Percentiles rank a stretch among this genome's conserved stretches.
These are phyloP conservation scores for Ogataea paradorogensis DNA, from an alignment of 805 yeast genomes.

Conservation along the genomic window DNA sequence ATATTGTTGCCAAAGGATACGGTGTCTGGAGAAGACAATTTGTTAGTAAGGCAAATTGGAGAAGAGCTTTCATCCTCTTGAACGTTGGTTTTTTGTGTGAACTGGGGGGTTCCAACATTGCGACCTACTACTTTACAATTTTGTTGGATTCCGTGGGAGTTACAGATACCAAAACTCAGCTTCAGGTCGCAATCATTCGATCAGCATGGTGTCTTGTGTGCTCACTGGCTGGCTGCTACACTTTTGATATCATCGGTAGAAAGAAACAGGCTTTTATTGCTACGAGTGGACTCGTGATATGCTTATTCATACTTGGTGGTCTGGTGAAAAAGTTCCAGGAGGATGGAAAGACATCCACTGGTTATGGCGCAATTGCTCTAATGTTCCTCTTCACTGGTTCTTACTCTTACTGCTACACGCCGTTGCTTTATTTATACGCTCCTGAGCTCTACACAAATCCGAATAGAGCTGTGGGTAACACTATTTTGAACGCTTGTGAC, in stretches of 20 bases:
- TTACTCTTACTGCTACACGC: constrained; percentile 43
- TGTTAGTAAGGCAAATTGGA: constrained; percentile 32
- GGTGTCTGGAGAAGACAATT: constrained; percentile 34
- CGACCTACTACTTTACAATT: constrained; percentile 44
- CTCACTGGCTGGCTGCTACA: constrained; percentile 17
- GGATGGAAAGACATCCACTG: constrained; percentile 27
- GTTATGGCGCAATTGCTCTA: constrained; percentile 37
- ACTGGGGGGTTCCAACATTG: constrained; percentile 42
- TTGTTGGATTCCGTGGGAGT: constrained; percentile 24
- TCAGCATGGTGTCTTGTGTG: constrained; percentile 17
- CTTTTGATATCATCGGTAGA: constrained; percentile 21
- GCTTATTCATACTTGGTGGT: constrained; percentile 22
- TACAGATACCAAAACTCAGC: constrained; percentile 10
- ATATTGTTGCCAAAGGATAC: neutral
- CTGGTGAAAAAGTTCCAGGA: constrained; percentile 13
- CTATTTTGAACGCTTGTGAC: constrained; percentile 11
- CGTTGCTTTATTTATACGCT: constrained; percentile 44
- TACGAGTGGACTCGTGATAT: constrained; percentile 16
- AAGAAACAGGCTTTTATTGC: constrained; percentile 16
- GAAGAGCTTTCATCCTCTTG: constrained; percentile 32
- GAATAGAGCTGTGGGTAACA: constrained; percentile 21
- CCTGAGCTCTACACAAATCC: constrained; percentile 40
- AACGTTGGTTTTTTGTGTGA: constrained; percentile 2
- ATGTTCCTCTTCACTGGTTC: constrained; percentile 45
- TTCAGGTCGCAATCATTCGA: constrained; percentile 26